Conservation (phyloP, 192 early-diverging fungal genomes). For the Chytriomyces confervae region DNA sequence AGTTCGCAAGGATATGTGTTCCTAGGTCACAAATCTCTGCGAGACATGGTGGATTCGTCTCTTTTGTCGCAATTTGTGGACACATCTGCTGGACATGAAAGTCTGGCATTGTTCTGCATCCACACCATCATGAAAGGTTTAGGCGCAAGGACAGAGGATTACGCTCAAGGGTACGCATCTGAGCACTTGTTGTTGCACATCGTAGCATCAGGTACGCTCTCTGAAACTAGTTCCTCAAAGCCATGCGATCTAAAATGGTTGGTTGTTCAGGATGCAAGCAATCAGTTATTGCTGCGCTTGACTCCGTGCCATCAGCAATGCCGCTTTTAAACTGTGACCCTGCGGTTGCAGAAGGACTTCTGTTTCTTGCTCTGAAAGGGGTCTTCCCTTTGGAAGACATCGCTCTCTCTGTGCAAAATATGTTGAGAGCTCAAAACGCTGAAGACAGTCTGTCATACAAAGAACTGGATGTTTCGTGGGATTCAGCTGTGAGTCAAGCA, state of each 20-base stretch:
- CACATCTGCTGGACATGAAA: not conserved
- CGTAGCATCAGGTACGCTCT: not conserved
- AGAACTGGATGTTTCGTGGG: too few relatives aligned
- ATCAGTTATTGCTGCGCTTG: too few relatives aligned
- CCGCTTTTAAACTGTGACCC: too few relatives aligned
- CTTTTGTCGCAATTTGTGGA: not conserved
- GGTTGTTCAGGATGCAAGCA: not conserved
- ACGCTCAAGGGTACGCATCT: not conserved
- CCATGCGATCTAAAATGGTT: not conserved
- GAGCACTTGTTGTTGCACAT: not conserved
- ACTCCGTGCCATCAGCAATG: too few relatives aligned
- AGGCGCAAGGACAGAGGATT: not conserved
- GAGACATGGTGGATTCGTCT: not conserved
- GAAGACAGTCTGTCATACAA: too few relatives aligned
- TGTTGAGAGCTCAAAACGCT: too few relatives aligned
- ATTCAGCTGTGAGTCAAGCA: too few relatives aligned
- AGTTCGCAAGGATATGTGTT: not conserved
- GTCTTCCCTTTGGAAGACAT: too few relatives aligned
- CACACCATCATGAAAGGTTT: not conserved
- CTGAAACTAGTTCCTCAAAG: not conserved
- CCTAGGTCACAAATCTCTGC: not conserved
- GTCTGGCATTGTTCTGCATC: not conserved
- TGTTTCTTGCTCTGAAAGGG: too few relatives aligned
- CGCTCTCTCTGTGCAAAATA: too few relatives aligned
- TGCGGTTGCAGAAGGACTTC: too few relatives aligned